Percentiles rank a stretch among this genome's conserved stretches.
Conservation (phyloP, 2,329 filamentous ascomycete genomes). For the Microdochium paspali region DNA sequence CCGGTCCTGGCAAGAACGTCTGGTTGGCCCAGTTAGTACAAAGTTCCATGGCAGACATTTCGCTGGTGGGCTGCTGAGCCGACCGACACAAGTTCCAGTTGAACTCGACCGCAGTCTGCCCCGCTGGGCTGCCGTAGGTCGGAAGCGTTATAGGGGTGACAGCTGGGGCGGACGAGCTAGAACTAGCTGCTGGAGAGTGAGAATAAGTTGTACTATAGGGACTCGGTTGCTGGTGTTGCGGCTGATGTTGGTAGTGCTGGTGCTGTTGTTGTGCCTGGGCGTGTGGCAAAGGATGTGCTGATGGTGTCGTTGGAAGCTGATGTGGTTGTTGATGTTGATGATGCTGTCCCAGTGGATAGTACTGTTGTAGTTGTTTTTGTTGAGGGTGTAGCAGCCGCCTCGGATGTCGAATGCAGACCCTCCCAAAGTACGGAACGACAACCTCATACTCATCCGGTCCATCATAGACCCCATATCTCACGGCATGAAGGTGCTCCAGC, state of each 20-base stretch:
- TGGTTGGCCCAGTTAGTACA: not conserved
- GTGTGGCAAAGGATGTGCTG: too few relatives aligned
- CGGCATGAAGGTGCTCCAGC: slow-evolving; percentile 25
- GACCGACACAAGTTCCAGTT: not conserved
- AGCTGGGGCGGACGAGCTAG: too few relatives aligned
- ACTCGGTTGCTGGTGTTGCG: not conserved
- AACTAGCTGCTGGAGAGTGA: too few relatives aligned
- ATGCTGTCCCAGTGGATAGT: too few relatives aligned
- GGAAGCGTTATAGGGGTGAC: not conserved
- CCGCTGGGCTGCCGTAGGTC: not conserved
- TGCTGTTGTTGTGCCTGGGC: too few relatives aligned
- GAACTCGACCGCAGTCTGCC: not conserved
- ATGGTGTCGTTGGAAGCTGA: too few relatives aligned
- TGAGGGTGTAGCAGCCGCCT: not conserved
- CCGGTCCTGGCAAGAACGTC: not conserved
- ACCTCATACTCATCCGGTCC: slow-evolving; percentile 22
- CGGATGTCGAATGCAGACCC: slow-evolving; percentile 2
- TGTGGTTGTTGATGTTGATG: too few relatives aligned
- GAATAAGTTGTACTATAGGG: too few relatives aligned
- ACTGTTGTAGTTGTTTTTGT: not conserved
- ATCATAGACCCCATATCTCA: slow-evolving; percentile 11
- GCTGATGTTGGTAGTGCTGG: too few relatives aligned
- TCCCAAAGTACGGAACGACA: slow-evolving; percentile 35
- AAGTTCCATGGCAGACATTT: not conserved
- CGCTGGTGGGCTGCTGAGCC: not conserved